Evolutionary conservation across 2,329 filamentous ascomycete species (phyloP).

Genomic region (Xylariaceae sp.): DNA sequence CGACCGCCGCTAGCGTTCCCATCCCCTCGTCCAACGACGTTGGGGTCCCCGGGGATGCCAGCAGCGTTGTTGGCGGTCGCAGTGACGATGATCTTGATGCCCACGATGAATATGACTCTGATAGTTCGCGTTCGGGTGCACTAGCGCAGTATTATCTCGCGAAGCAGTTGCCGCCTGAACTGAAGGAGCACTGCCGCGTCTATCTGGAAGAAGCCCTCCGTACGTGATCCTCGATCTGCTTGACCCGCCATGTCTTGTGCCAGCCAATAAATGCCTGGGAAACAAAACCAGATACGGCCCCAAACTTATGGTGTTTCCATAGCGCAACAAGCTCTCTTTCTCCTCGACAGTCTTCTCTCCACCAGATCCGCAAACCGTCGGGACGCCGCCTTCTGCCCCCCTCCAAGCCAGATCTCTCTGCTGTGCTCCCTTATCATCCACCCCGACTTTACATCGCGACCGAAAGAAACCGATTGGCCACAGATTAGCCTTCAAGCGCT

Average conservation of each 20-base stretch:
- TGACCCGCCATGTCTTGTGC: slow-evolving; percentile 6
- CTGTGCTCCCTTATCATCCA: slow-evolving; percentile 79
- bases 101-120: neutral
- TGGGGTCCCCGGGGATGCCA: neutral
- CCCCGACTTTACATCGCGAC: slow-evolving; percentile 70
- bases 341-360: slow-evolving; percentile 60
- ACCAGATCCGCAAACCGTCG: slow-evolving; percentile 37
- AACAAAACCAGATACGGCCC: neutral
- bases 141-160: slow-evolving; percentile 47
- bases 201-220: slow-evolving; percentile 72
- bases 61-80: neutral
- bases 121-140: neutral
- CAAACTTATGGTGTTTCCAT: neutral
- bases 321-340: slow-evolving; percentile 53
- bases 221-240: slow-evolving; percentile 33
- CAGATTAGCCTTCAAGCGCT: slow-evolving; percentile 63
- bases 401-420: slow-evolving; percentile 67
- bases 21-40: neutral
- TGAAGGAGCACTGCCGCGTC: slow-evolving; percentile 62
- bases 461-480: slow-evolving; percentile 54
- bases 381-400: slow-evolving; percentile 56
- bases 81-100: neutral
- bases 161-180: slow-evolving; percentile 53
- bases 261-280: neutral
- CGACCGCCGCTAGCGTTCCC: slow-evolving; percentile 1